Percentiles rank a stretch among this genome's conserved stretches.
Conservation (phyloP, 106 monocot species). For the Vanilla planifolia region DNA sequence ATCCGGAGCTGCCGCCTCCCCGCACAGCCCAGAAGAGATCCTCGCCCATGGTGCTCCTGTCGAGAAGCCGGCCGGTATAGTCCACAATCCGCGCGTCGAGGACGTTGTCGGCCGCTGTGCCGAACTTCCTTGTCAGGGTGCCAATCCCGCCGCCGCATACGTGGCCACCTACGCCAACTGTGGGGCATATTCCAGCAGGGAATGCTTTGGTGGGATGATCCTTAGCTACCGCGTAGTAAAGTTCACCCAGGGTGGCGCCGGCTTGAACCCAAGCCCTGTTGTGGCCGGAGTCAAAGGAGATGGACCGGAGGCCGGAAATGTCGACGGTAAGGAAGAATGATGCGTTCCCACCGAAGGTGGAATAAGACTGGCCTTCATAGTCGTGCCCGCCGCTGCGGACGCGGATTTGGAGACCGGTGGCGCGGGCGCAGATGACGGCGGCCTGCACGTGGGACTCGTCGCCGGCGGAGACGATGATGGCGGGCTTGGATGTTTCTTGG, state of each 20-base stretch:
- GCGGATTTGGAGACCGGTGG: constrained; percentile 14
- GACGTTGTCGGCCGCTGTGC: constrained; percentile 35
- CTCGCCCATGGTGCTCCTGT: constrained; percentile 46
- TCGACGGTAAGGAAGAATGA: constrained; percentile 25
- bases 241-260: constrained; percentile 46
- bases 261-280: constrained; percentile 45
- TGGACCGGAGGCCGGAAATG: constrained; percentile 19
- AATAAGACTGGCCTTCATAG: constrained; percentile 57
- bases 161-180: constrained; percentile 40
- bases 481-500: constrained; percentile 16
- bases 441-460: constrained; percentile 27
- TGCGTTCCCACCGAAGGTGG: neutral
- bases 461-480: constrained; percentile 27
- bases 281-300: constrained; percentile 16
- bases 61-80: constrained; percentile 18
- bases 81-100: constrained; percentile 31
- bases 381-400: constrained; percentile 65
- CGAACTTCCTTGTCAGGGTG: constrained; percentile 29
- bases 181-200: constrained; percentile 35
- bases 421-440: constrained; percentile 21
- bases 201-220: constrained; percentile 14
- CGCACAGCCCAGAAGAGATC: constrained; percentile 65
- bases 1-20: constrained; percentile 42
- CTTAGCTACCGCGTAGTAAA: constrained; percentile 26
- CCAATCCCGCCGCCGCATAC: constrained; percentile 52